Evolutionary conservation across 139 green algal genomes (phyloP).

Genomic region (Trebouxia sp.): DNA sequence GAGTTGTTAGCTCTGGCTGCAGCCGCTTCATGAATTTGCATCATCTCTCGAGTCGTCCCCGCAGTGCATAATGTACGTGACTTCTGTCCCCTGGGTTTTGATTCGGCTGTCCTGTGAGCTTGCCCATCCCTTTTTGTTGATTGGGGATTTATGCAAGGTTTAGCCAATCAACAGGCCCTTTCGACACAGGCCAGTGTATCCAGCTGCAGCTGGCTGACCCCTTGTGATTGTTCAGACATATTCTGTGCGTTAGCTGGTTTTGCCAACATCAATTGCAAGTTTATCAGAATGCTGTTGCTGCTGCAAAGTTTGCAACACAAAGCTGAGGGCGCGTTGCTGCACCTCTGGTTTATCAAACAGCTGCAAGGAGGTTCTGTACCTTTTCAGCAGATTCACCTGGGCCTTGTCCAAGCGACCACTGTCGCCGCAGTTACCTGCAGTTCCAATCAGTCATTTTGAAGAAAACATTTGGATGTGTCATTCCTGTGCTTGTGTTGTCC

Average conservation of each 20-base stretch:
- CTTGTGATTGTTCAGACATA: too few species aligned
- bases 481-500: not conserved
- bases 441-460: not conserved
- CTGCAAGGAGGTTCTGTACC: constrained; percentile 4
- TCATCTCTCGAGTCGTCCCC: not conserved
- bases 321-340: not conserved
- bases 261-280: too few species aligned
- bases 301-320: not conserved
- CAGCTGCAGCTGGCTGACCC: too few species aligned
- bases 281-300: not conserved
- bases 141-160: not conserved
- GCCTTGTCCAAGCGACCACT: constrained; percentile 31
- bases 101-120: too few species aligned
- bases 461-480: not conserved
- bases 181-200: too few species aligned
- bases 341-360: constrained; percentile 18
- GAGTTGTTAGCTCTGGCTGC: not conserved
- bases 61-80: not conserved
- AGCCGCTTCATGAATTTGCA: not conserved
- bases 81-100: not conserved
- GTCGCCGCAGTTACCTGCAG: constrained; percentile 37
- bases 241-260: too few species aligned
- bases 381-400: constrained; percentile 13
- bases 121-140: too few species aligned
- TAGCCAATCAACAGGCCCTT: too few species aligned